Evolutionary conservation across 1,139 yeast species (phyloP).

Genomic region (Suhomyces wounanorum): DNA sequence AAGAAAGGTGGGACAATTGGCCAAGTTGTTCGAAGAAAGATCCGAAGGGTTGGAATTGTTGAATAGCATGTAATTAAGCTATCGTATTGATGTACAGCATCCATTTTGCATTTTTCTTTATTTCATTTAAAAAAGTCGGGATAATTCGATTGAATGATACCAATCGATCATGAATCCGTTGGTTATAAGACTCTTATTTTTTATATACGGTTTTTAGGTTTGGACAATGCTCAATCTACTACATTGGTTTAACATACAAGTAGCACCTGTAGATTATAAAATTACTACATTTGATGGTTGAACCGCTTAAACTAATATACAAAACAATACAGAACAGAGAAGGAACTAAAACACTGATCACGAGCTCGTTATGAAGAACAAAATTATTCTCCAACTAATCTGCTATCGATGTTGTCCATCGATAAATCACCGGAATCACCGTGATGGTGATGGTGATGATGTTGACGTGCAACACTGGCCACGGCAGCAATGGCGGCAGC

Average conservation of each 20-base stretch:
- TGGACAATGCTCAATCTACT: background rate
- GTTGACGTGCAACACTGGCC: slow-evolving; percentile 34
- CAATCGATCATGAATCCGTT: background rate
- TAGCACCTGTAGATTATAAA: background rate
- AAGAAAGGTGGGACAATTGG: slow-evolving; percentile 56
- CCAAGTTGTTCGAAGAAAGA: slow-evolving; percentile 58
- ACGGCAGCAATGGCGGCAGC: slow-evolving; percentile 51
- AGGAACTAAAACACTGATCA: slow-evolving; percentile 4
- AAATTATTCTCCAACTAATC: slow-evolving; percentile 47
- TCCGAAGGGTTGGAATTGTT: slow-evolving; percentile 53
- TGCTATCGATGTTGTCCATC: slow-evolving; percentile 51
- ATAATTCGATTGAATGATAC: background rate
- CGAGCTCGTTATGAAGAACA: background rate
- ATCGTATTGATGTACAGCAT: background rate
- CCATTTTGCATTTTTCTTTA: slow-evolving; percentile 3
- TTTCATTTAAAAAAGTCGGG: background rate
- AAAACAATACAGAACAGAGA: slow-evolving; percentile 10
- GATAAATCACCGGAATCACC: slow-evolving; percentile 39
- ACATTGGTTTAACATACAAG: background rate
- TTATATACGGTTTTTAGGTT: slow-evolving; percentile 1
- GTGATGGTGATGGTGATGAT: slow-evolving; percentile 25
- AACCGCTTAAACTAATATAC: slow-evolving; percentile 12
- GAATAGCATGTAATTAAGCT: slow-evolving; percentile 30
- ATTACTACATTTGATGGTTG: background rate
- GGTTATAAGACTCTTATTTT: background rate